Percentiles rank a stretch among this genome's conserved stretches.
Evolutionary conservation across 805 yeast species (phyloP).

Genomic region (Kurtzmaniella fragi): DNA sequence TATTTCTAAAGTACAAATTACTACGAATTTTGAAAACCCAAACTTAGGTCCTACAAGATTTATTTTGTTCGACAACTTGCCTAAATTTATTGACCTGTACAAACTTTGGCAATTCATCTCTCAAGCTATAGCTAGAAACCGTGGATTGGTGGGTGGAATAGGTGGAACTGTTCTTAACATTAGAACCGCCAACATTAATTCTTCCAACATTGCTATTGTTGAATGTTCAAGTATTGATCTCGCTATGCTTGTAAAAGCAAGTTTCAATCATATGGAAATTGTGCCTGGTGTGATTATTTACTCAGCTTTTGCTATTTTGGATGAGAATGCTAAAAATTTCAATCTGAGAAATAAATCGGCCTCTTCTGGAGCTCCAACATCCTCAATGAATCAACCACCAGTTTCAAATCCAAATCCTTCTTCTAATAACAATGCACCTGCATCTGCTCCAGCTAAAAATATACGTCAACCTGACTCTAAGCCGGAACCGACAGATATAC

Average conservation of each 20-base stretch:
- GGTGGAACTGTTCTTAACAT: conserved; percentile 12
- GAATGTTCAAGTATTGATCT: conserved; percentile 68
- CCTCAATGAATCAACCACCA: conserved; percentile 21
- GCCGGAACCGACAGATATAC: conserved; percentile 17
- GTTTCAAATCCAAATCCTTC: conserved; percentile 1
- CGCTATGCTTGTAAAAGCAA: conserved; percentile 76
- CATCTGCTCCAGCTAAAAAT: background rate
- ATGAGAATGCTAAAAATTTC: conserved; percentile 18
- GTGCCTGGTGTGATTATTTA: conserved; percentile 71
- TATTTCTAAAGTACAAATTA: conserved; percentile 52
- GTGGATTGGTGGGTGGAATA: conserved; percentile 6
- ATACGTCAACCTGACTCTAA: conserved; percentile 4
- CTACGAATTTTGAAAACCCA: conserved; percentile 69
- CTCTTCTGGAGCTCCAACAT: conserved; percentile 14
- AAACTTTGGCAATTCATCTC: conserved; percentile 23
- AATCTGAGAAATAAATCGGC: background rate
- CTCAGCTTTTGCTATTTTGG: conserved; percentile 79
- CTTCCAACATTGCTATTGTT: conserved; percentile 40
- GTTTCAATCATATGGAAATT: conserved; percentile 76
- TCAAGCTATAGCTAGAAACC: conserved; percentile 15
- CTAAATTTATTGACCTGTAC: conserved; percentile 57
- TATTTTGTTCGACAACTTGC: conserved; percentile 75
- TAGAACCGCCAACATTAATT: conserved; percentile 13
- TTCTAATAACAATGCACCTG: background rate
- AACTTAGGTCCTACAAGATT: conserved; percentile 72